Base-by-base conservation (phyloP, 331 rosid genomes). In the Spiraea crenata region DNA sequence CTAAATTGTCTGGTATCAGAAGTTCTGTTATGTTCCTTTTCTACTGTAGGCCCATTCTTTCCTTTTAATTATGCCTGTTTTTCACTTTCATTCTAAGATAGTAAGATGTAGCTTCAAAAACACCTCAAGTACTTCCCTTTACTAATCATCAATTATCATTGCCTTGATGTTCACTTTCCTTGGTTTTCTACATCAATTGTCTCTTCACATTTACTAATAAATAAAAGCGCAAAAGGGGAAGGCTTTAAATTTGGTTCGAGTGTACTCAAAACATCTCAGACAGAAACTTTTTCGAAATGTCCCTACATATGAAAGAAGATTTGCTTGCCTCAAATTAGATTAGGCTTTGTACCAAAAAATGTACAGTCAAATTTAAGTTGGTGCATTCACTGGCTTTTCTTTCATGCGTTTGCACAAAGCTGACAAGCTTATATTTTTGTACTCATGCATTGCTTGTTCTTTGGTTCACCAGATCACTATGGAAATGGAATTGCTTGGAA, bases 401-500 rank as follows among this genome's bases (percentile, higher is more conserved):
- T 52, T 51, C 20, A 52, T 11, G 7, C 4, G 41, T 41, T 41
- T 69, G 40, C 63, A 13, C 40, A 69, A 69, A 69, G 25, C 63
- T 20, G 41, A 54, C 11, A 37, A 38, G 17, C 46, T 47, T 62
- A 40, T 13, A 19, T 6, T 9, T 38, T 10, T 25, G 37, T 12
- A 67, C 72, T 39, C 41, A 57, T 47, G 68, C 65, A 19, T 31
- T 67, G 5, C 51, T 41, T 41, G 9, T 35, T 45, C 48, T 42
- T 75, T 42, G 77, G 59, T 76, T 52, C 66, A 64, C 55, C 74
- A 46, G 1, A 25, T 39, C 45, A 19, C 66, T 77, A 73, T 51
- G 62, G 58, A 82, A 72, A 79, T 83, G 86, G 73, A 69, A 69
- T 74, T 76, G 60, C 82, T 66, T 17, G 48, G 71, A 54, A 40